phyloP scores from a whole-genome alignment of 2,329 filamentous ascomycete species.

The Fusarium pseudograminearum region DNA sequence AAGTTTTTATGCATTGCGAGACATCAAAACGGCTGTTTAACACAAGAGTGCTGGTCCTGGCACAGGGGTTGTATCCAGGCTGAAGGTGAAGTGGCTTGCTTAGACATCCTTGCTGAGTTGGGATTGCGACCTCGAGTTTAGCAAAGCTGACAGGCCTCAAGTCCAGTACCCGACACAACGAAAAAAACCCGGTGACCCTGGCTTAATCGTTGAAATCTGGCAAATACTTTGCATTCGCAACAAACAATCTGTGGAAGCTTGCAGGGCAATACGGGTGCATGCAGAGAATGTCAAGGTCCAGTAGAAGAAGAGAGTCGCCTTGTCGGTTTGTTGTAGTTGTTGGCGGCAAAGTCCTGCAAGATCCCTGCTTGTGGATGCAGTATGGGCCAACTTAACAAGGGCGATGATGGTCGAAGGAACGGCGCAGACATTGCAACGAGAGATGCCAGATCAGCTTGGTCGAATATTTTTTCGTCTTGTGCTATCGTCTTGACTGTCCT shows the following conservation, averaged over 20 bases:
- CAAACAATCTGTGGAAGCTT: constrained; percentile 20
- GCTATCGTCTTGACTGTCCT: constrained; percentile 75
- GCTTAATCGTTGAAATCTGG: constrained; percentile 9
- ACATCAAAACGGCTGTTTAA: constrained; percentile 14
- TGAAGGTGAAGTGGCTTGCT: constrained; percentile 42
- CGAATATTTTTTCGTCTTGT: constrained; percentile 66
- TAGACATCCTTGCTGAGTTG: constrained; percentile 13
- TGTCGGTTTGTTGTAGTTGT: constrained; percentile 18
- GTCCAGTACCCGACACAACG: constrained; percentile 4
- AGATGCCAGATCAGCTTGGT: constrained; percentile 59
- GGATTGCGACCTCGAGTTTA: constrained; percentile 6
- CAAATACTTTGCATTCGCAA: constrained; percentile 9
- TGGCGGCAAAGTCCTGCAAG: constrained; percentile 24
- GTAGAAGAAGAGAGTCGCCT: constrained; percentile 1
- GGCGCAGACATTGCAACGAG: constrained; percentile 57
- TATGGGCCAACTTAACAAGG: constrained; percentile 19
- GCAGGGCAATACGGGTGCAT: constrained; percentile 25
- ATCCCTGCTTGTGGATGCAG: constrained; percentile 26
- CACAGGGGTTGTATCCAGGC: constrained; percentile 26
- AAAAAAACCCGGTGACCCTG: not conserved
- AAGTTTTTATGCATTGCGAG: constrained; percentile 16
- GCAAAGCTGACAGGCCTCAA: constrained; percentile 5
- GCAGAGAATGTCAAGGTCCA: constrained; percentile 12
- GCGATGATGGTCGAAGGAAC: constrained; percentile 44
- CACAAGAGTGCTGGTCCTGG: constrained; percentile 18